Conservation (phyloP, 768 basidiomycete species). For the Tricholoma sp. region DNA sequence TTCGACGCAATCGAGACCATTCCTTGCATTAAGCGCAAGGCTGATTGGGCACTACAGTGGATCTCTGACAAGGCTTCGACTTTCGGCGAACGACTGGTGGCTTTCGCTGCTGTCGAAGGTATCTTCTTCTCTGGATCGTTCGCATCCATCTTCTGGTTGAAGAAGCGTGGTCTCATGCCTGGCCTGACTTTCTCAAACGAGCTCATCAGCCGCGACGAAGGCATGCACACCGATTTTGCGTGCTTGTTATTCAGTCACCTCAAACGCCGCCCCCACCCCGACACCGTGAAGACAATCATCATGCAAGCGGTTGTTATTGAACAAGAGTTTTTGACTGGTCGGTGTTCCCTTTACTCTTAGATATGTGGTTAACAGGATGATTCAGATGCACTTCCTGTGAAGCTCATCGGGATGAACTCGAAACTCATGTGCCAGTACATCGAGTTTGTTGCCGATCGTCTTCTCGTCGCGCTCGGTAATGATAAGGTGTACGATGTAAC, state of each 20-base stretch:
- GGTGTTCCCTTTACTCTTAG: constrained; percentile 6
- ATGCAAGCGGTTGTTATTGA: constrained; percentile 82
- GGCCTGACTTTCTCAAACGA: constrained; percentile 98
- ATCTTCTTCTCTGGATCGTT: constrained; percentile 96
- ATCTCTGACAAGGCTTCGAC: constrained; percentile 76
- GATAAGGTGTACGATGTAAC: constrained; percentile 68
- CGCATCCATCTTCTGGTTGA: constrained; percentile 94
- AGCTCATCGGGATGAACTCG: constrained; percentile 90
- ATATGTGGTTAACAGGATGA: background rate
- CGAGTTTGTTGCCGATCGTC: constrained; percentile 86
- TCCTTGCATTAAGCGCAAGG: constrained; percentile 88
- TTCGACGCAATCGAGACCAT: constrained; percentile 95
- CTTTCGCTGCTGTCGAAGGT: constrained; percentile 96
- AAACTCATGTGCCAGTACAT: constrained; percentile 89
- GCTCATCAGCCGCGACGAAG: constrained; percentile 93
- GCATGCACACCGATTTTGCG: constrained; percentile 95
- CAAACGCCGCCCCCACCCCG: constrained; percentile 74
- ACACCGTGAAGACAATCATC: constrained; percentile 67
- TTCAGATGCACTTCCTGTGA: constrained; percentile 80
- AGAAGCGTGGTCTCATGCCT: constrained; percentile 96
- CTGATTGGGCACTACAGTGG: constrained; percentile 94
- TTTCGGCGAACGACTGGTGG: constrained; percentile 86
- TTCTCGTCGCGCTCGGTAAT: constrained; percentile 81
- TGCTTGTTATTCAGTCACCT: constrained; percentile 88
- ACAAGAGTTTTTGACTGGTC: constrained; percentile 80